Conservation (phyloP, 1,139 yeast species). For the Taphrina betulina region DNA sequence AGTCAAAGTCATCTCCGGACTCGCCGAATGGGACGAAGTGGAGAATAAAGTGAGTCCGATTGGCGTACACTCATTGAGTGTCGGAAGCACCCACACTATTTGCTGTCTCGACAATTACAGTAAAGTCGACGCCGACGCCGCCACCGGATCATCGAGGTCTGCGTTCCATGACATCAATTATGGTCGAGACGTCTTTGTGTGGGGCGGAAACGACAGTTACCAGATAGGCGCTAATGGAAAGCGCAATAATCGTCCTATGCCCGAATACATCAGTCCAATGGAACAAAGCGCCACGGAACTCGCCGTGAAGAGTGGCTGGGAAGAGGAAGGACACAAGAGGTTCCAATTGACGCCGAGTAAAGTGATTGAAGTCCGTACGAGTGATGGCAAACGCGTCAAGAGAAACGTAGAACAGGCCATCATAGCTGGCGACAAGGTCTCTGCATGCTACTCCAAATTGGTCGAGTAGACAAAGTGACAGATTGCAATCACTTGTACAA, state of each 20-base stretch:
- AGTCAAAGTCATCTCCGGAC: conserved; percentile 50
- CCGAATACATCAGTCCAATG: conserved; percentile 34
- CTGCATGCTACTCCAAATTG: conserved; percentile 22
- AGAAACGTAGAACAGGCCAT: conserved; percentile 30
- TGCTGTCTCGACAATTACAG: conserved; percentile 57
- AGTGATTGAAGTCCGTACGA: conserved; percentile 13
- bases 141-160: conserved; percentile 17
- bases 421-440: conserved; percentile 27
- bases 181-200: conserved; percentile 58
- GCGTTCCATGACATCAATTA: conserved; percentile 31
- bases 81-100: conserved; percentile 67
- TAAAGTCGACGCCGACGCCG: conserved; percentile 35
- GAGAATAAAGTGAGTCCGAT: conserved; percentile 43
- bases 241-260: conserved; percentile 49
- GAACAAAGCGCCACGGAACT: conserved; percentile 19
- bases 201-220: conserved; percentile 83
- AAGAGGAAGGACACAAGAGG: conserved; percentile 32
- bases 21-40: conserved; percentile 51
- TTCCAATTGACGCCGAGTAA: conserved; percentile 30
- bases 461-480: no score
- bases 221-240: conserved; percentile 80
- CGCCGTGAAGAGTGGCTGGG: conserved; percentile 31
- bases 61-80: conserved; percentile 37
- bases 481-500: no score
- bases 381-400: conserved; percentile 25